These are phyloP conservation scores for Pleurotus djamor DNA, from an alignment of 768 basidiomycete species.

Conservation along the genomic window DNA sequence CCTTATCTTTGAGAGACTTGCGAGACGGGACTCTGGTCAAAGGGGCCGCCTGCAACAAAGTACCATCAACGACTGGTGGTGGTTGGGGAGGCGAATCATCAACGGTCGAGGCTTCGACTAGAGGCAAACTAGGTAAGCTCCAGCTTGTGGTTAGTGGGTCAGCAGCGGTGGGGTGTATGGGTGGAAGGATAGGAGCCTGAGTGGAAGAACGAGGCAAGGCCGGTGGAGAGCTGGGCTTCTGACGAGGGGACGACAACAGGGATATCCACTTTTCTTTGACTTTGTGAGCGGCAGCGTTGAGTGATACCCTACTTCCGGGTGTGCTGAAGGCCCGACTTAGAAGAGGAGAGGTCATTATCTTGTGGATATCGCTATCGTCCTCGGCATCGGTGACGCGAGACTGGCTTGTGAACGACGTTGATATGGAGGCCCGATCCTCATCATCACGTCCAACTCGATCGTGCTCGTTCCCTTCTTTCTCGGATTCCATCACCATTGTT, in stretches of 20 bases:
- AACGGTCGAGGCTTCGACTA: constrained; percentile 7
- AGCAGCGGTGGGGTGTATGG: neutral
- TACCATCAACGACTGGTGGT: neutral
- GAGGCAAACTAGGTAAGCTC: constrained; percentile 7
- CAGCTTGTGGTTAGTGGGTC: constrained; percentile 4
- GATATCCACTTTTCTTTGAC: constrained; percentile 57
- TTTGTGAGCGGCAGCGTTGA: constrained; percentile 43
- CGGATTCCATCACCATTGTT: constrained; percentile 28
- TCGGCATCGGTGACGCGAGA: constrained; percentile 35
- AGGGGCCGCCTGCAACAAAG: constrained; percentile 22
- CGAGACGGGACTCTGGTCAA: constrained; percentile 28
- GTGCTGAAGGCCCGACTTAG: constrained; percentile 18
- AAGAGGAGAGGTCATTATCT: constrained; percentile 20
- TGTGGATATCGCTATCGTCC: constrained; percentile 38
- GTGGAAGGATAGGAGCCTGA: neutral
- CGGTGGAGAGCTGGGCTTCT: neutral
- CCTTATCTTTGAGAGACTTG: constrained; percentile 18
- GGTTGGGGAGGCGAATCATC: neutral
- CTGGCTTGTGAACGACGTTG: constrained; percentile 44
- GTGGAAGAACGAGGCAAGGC: neutral
- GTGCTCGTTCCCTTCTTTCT: constrained; percentile 31
- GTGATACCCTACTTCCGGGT: constrained; percentile 33
- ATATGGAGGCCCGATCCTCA: constrained; percentile 46
- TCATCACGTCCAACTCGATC: constrained; percentile 37
- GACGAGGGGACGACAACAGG: constrained; percentile 30